phyloP scores from a whole-genome alignment of 2,329 filamentous ascomycete species.

The Kalaharituber pfeilii region DNA sequence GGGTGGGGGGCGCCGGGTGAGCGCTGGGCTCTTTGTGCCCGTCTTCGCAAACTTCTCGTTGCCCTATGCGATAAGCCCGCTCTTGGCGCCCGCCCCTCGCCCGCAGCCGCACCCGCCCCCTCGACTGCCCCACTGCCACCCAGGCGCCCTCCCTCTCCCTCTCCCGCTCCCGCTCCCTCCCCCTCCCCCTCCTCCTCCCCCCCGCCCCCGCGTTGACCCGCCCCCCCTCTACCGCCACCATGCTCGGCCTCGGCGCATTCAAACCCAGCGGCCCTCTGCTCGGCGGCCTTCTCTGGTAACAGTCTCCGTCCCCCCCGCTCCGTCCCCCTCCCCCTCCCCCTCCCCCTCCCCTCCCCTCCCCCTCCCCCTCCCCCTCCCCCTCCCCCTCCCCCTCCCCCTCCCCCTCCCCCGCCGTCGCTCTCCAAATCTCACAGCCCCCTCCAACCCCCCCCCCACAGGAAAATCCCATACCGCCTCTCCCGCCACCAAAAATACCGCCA shows the following conservation, averaged over 20 bases:
- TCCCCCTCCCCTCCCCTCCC: not conserved
- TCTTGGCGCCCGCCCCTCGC: not conserved
- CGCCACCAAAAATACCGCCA: conserved; percentile 79
- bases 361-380: conserved; percentile 5
- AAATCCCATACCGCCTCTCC: conserved; percentile 92
- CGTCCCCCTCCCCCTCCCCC: conserved; percentile 15
- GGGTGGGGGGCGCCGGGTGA: too few species aligned
- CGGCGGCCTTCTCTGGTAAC: conserved; percentile 1
- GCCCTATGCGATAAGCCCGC: too few species aligned
- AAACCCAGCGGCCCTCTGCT: not conserved
- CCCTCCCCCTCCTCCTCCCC: not conserved
- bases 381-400: conserved; percentile 1
- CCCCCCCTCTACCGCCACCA: not conserved
- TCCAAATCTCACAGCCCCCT: not conserved
- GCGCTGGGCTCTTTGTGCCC: too few species aligned
- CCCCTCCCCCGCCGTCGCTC: not conserved
- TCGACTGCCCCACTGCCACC: not conserved
- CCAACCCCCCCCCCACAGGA: conserved; percentile 36
- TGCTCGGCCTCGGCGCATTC: not conserved
- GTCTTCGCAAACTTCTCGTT: too few species aligned
- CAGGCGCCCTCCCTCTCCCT: not conserved
- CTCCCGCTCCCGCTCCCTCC: not conserved
- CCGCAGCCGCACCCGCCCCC: not conserved
- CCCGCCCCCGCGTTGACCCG: not conserved
- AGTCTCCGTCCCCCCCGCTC: conserved; percentile 13